Base-by-base conservation (phyloP, 306 rosid species). In the Dalbergia cochinchinensis region DNA sequence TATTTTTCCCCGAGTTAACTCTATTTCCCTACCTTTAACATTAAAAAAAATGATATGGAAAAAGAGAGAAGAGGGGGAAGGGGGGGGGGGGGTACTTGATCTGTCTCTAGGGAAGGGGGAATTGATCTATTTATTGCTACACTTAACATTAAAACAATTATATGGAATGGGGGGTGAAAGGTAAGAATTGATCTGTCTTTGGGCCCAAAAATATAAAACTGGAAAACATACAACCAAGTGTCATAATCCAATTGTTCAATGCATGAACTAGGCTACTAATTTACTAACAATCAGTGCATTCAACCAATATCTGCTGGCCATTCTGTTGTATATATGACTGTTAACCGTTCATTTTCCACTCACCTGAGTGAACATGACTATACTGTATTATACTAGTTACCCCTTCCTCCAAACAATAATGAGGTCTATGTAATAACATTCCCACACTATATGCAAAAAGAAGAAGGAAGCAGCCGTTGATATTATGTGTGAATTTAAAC, bases 371-470 rank as follows among this genome's bases (percentile, higher is more conserved):
- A 0, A 37, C 7, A 37, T 37, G 1, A 37, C 41, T 37, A 5
- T 37, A 37, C 7, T 37, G 41, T 5, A 37, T 37, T 4, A 37
- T 6, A 37, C 41, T 37, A 37, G 41, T 5, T 37, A 37, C 77
- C 44, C 12, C 22, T 78, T 58, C 69, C 50, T 20, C 50, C 67
- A 68, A 10, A 60, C 39, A 68, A 48, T 13, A n/a, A 44, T 15
- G 71, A 74, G 26, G 72, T 15, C 53, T 70, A 63, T 18, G 37
- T 22, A 73, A 42, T 18, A 33, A 61, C 66, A 18, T 50, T 69
- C 44, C 26, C 8, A n/a, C 22, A 58, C 48, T 33, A 48, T 58
- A 42, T 33, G 58, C 67, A 16, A 47, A 33, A 78, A 55, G 34
- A 65, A 20, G 9, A 20, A 6, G 26, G 60, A 8, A 7, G 60